Base-by-base conservation (phyloP, 1,284 basidiomycete genomes). In the Apiotrichum siamense region DNA sequence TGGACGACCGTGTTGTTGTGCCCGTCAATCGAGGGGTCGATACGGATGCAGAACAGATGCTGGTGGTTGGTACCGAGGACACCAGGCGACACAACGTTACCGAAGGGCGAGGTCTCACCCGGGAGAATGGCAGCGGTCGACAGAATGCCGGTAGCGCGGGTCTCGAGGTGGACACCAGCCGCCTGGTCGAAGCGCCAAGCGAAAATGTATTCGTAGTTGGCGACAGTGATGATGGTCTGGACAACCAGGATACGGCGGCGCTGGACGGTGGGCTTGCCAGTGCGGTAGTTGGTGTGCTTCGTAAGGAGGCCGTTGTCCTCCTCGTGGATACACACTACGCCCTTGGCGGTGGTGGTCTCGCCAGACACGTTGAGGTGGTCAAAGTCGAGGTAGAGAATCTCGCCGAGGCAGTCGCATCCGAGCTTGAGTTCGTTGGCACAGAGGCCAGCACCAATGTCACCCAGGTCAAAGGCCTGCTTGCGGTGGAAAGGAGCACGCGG, bases 231-330 rank as follows among this genome's bases (percentile, higher is more conserved):
- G 63, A 76, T 73, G 31, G 63, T 69, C 54, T 74, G 72, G 44
- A 77, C 46, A 40, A 76, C 63, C 13, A 77, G 64, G 9, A 70
- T 64, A 32, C 76, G 66, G 29, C 60, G 58, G n/a, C 76, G 66
- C 3, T 67, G 65, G 10, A 73, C 68, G 26, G 63, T 55, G 1
- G 70, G 60, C 18, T 61, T 47, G 48, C 63, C 65, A 10, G 70
- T 70, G 25, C 75, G 66, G 63, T 66, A 75, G 64, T 76, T 72
- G 59, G 75, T 76, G 64, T 70, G 69, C 62, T 76, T 77, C 74
- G 73, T 75, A 36, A 63, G 62, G 29, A 76, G 58, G 2, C 75
- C 75, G 29, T 70, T 65, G 58, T 76, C 75, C 52, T 75, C 66
- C 58, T 77, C 75, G 59, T 77, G 74, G 38, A 73, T 63, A 60